Conservation (phyloP, 306 rosid genomes). For the Abrus precatorius region DNA sequence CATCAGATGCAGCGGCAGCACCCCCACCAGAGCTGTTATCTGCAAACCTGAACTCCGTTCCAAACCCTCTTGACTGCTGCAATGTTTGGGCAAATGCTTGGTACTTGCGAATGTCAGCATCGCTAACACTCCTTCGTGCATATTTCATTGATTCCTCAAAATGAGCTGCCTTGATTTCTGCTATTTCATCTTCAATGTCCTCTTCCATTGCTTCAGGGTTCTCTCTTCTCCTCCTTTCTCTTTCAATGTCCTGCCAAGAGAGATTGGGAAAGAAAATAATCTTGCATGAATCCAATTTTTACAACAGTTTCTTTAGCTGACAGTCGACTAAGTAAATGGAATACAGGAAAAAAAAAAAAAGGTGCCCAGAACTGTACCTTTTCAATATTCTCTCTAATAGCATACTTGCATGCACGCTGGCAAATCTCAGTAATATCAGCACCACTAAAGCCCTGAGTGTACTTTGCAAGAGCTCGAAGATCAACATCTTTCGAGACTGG, state of each 20-base stretch:
- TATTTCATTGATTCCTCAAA: slow-evolving; percentile 98
- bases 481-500: slow-evolving; percentile 93
- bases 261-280: neutral
- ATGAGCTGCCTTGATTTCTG: slow-evolving; percentile 94
- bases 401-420: slow-evolving; percentile 97
- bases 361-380: slow-evolving; percentile 62
- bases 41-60: slow-evolving; percentile 86
- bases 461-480: slow-evolving; percentile 92
- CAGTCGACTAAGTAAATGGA: slow-evolving; percentile 34
- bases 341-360: neutral
- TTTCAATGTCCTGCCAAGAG: slow-evolving; percentile 80
- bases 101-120: slow-evolving; percentile 97
- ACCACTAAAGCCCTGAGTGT: slow-evolving; percentile 97
- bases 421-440: slow-evolving; percentile 98
- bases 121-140: slow-evolving; percentile 96
- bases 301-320: neutral
- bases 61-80: slow-evolving; percentile 99
- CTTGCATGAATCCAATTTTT: neutral
- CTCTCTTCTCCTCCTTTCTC: slow-evolving; percentile 84
- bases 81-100: slow-evolving; percentile 97
- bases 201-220: slow-evolving; percentile 99
- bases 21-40: slow-evolving; percentile 55
- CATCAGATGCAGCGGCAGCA: slow-evolving; percentile 64
- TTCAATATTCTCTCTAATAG: slow-evolving; percentile 96
- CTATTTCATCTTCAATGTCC: slow-evolving; percentile 85